Evolutionary conservation across 768 basidiomycete genomes (phyloP).

Genomic region (Suillus clintonianus): DNA sequence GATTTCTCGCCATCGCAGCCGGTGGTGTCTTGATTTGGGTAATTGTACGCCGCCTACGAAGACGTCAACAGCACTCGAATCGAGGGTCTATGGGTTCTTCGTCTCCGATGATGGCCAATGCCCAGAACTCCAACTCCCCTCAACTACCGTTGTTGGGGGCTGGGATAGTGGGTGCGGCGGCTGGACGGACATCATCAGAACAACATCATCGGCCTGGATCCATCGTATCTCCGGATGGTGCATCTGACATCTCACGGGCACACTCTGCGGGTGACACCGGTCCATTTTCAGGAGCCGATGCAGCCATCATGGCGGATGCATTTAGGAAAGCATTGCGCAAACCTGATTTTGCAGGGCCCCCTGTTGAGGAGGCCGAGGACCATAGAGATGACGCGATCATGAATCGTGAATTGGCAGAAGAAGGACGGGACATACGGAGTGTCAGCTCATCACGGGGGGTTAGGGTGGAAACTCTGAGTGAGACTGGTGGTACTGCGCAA

Average conservation of each 20-base stretch:
- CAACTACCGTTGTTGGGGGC: slow-evolving; percentile 50
- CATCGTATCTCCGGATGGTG: slow-evolving; percentile 66
- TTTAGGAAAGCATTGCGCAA: slow-evolving; percentile 87
- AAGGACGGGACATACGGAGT: slow-evolving; percentile 86
- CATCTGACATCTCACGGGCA: slow-evolving; percentile 66
- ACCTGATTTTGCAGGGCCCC: slow-evolving; percentile 77
- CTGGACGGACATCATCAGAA: slow-evolving; percentile 33
- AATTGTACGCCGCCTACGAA: slow-evolving; percentile 68
- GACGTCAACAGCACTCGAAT: slow-evolving; percentile 50
- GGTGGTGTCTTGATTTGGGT: slow-evolving; percentile 70
- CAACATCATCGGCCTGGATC: slow-evolving; percentile 35
- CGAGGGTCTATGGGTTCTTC: slow-evolving; percentile 78
- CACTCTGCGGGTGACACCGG: slow-evolving; percentile 64
- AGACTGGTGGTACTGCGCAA: slow-evolving; percentile 47
- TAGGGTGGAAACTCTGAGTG: slow-evolving; percentile 69
- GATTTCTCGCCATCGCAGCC: slow-evolving; percentile 78
- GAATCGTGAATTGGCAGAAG: slow-evolving; percentile 79
- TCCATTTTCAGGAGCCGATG: slow-evolving; percentile 81
- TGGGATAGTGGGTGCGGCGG: slow-evolving; percentile 31
- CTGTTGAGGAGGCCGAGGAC: slow-evolving; percentile 63
- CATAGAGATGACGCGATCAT: slow-evolving; percentile 44
- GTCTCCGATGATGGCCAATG: slow-evolving; percentile 81
- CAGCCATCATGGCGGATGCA: slow-evolving; percentile 91
- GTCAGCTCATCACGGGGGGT: slow-evolving; percentile 81
- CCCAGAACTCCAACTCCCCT: slow-evolving; percentile 42